Conservation (phyloP, 2,329 filamentous ascomycete genomes). For the Arthrinium phaeospermum region DNA sequence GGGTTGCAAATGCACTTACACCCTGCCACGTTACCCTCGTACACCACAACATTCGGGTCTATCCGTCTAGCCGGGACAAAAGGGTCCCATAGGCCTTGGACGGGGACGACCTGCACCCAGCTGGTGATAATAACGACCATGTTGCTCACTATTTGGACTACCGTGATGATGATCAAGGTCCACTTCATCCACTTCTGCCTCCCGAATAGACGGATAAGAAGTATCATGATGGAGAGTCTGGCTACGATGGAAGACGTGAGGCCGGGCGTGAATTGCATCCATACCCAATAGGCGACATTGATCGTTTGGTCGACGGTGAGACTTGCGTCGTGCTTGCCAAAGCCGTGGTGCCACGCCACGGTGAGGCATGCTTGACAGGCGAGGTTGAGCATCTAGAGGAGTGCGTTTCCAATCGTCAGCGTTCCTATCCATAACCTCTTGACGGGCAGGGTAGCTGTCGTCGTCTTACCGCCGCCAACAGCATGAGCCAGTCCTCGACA, state of each 20-base stretch:
- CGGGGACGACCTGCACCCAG: too few species aligned
- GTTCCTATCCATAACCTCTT: too few species aligned
- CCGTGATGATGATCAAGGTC: background rate
- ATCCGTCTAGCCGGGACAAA: too few species aligned
- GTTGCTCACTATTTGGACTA: background rate
- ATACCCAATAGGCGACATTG: background rate
- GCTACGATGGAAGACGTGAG: background rate
- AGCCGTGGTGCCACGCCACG: background rate
- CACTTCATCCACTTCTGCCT: background rate
- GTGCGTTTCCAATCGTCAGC: too few species aligned
- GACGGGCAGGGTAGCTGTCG: too few species aligned
- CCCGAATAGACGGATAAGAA: background rate
- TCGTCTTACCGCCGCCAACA: background rate
- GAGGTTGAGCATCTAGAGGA: background rate
- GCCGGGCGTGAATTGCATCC: background rate
- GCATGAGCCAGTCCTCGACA: background rate
- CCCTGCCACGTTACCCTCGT: too few species aligned
- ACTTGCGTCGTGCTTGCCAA: background rate
- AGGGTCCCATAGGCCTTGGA: too few species aligned
- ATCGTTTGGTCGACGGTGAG: background rate
- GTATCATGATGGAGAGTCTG: background rate
- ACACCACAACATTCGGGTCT: too few species aligned
- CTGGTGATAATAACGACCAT: too few species aligned
- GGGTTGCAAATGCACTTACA: too few species aligned
- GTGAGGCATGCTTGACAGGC: background rate